phyloP scores from a whole-genome alignment of 2,329 filamentous ascomycete genomes.

The Westerdykella sp. region DNA sequence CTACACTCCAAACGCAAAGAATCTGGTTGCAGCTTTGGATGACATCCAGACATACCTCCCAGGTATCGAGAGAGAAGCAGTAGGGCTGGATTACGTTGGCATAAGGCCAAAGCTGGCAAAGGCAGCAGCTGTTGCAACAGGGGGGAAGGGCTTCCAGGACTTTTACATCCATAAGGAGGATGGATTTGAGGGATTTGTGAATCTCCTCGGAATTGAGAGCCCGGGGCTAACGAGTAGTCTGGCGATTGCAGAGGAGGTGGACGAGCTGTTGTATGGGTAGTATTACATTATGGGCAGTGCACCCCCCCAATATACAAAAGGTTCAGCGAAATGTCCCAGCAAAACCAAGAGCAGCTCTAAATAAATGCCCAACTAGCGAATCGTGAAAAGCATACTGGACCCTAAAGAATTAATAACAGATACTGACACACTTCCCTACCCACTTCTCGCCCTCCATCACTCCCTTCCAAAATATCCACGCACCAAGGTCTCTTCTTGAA shows the following conservation, averaged over 20 bases:
- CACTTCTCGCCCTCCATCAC: too few species aligned
- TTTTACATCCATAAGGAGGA: slow-evolving; percentile 75
- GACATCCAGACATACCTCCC: slow-evolving; percentile 80
- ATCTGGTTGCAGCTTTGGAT: slow-evolving; percentile 60
- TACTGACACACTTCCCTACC: too few species aligned
- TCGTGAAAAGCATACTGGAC: too few species aligned
- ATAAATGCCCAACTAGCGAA: neutral
- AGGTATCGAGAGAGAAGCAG: slow-evolving; percentile 56
- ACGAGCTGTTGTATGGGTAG: slow-evolving; percentile 47
- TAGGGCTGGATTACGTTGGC: slow-evolving; percentile 81
- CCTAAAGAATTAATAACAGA: too few species aligned
- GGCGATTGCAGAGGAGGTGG: slow-evolving; percentile 77
- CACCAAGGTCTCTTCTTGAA: too few species aligned
- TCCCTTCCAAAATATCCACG: too few species aligned
- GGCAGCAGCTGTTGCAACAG: slow-evolving; percentile 53
- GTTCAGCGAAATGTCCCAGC: neutral
- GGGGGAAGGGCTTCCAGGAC: slow-evolving; percentile 66
- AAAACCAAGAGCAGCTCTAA: neutral
- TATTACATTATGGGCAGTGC: too few species aligned
- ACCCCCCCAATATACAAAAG: too few species aligned
- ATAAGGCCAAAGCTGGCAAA: slow-evolving; percentile 77
- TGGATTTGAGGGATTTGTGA: slow-evolving; percentile 76
- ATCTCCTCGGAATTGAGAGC: slow-evolving; percentile 87
- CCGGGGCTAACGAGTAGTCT: slow-evolving; percentile 82
- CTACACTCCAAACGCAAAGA: slow-evolving; percentile 58